These are phyloP conservation scores for Gossypium mustelinum DNA, from an alignment of 345 rosid genomes.

Conservation along the genomic window DNA sequence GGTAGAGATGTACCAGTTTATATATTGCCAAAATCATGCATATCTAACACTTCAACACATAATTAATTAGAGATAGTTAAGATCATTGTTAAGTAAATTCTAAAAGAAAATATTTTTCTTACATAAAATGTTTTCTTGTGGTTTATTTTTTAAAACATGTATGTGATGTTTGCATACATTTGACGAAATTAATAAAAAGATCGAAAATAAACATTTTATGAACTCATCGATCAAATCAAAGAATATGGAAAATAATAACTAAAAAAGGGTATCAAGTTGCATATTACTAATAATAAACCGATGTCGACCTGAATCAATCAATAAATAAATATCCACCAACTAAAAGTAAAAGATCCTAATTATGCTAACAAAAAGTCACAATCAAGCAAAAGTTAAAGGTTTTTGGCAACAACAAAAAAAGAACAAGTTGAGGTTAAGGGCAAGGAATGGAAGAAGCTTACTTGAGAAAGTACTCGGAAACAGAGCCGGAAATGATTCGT, in stretches of 20 bases:
- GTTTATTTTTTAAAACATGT: too few relatives aligned
- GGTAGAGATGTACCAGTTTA: too few relatives aligned
- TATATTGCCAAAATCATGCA: too few relatives aligned
- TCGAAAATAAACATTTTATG: background rate
- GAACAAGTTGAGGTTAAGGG: background rate
- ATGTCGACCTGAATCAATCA: background rate
- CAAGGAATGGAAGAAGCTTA: conserved; percentile 25
- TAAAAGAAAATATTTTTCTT: too few relatives aligned
- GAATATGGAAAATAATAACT: background rate
- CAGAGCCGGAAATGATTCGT: conserved; percentile 70
- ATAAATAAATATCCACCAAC: background rate
- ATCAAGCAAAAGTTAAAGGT: background rate
- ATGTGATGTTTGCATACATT: too few relatives aligned
- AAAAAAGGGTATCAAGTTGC: background rate
- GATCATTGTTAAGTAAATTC: too few relatives aligned
- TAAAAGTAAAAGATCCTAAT: background rate
- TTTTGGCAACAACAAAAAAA: too few relatives aligned
- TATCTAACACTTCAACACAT: too few relatives aligned
- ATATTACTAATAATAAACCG: background rate
- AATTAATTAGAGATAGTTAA: too few relatives aligned
- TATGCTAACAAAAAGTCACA: background rate
- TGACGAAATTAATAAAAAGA: too few relatives aligned
- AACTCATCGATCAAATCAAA: background rate
- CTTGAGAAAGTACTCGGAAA: conserved; percentile 75
- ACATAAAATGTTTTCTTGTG: too few relatives aligned